These are phyloP conservation scores for Boletus rubroflammeus DNA, from an alignment of 768 basidiomycete species.

Conservation along the genomic window DNA sequence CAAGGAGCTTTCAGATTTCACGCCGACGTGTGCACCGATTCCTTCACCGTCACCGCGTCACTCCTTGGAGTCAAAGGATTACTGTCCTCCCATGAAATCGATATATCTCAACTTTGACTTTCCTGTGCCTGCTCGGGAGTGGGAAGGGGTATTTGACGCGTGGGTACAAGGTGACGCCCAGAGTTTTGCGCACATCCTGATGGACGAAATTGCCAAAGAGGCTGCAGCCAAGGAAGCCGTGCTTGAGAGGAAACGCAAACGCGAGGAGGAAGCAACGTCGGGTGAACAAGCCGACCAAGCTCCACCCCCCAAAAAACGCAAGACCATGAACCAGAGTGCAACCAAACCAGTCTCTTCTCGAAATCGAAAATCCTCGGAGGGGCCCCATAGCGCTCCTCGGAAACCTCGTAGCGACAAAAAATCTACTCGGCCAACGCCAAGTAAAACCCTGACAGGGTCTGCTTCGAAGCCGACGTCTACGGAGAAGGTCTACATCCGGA, in stretches of 20 bases:
- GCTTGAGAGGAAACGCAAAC: constrained; percentile 52
- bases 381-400: constrained; percentile 25
- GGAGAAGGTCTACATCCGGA: constrained; percentile 28
- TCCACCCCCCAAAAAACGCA: constrained; percentile 25
- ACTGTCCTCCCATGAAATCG: constrained; percentile 55
- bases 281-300: constrained; percentile 13
- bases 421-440: constrained; percentile 12
- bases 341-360: constrained; percentile 17
- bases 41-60: constrained; percentile 50
- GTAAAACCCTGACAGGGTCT: constrained; percentile 11
- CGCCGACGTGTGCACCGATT: constrained; percentile 33
- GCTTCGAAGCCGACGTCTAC: constrained; percentile 19
- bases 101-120: constrained; percentile 87
- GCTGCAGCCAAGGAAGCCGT: constrained; percentile 50
- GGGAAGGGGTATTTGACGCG: constrained; percentile 87
- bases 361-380: constrained; percentile 25
- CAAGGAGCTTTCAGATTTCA: constrained; percentile 28
- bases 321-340: constrained; percentile 14
- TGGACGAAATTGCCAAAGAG: constrained; percentile 56
- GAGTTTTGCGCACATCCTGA: constrained; percentile 60
- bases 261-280: constrained; percentile 44
- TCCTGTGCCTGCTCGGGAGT: constrained; percentile 78
- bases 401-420: constrained; percentile 27
- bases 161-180: constrained; percentile 92
- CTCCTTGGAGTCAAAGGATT: constrained; percentile 36